These are phyloP conservation scores for Paragyromitra xinjiangensis DNA, from an alignment of 495 filamentous ascomycete species.

Conservation along the genomic window DNA sequence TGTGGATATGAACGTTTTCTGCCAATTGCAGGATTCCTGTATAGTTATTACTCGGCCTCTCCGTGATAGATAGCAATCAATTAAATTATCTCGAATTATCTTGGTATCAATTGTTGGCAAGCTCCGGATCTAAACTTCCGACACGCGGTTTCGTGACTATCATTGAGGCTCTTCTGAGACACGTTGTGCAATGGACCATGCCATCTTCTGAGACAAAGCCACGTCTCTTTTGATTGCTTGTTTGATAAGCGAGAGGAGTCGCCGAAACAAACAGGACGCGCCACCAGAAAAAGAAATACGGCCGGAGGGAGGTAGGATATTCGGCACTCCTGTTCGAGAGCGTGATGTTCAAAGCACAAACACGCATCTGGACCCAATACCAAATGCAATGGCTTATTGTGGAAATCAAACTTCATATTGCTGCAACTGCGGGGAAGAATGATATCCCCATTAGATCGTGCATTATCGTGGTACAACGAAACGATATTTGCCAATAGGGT, in stretches of 20 bases:
- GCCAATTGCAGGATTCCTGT: background rate
- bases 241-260: constrained; percentile 50
- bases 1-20: background rate
- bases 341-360: constrained; percentile 1
- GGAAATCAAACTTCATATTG: constrained; percentile 45
- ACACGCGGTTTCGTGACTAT: background rate
- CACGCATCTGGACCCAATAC: constrained; percentile 19
- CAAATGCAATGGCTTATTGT: constrained; percentile 27
- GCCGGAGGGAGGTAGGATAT: constrained; percentile 25
- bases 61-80: background rate
- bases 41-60: background rate
- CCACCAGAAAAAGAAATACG: constrained; percentile 26
- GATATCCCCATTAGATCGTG: constrained; percentile 38
- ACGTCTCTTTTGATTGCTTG: constrained; percentile 47
- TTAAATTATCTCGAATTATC: background rate
- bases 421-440: constrained; percentile 29
- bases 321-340: constrained; percentile 27
- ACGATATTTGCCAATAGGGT: constrained; percentile 7
- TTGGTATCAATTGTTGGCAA: background rate
- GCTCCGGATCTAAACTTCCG: constrained; percentile 1
- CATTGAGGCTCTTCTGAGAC: constrained; percentile 48
- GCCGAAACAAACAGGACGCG: constrained; percentile 38
- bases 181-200: constrained; percentile 32
- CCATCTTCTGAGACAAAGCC: constrained; percentile 33
- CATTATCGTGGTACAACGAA: constrained; percentile 36